Evolutionary conservation across 2,329 filamentous ascomycete species (phyloP).

Genomic region (Trichocomaceae sp.): DNA sequence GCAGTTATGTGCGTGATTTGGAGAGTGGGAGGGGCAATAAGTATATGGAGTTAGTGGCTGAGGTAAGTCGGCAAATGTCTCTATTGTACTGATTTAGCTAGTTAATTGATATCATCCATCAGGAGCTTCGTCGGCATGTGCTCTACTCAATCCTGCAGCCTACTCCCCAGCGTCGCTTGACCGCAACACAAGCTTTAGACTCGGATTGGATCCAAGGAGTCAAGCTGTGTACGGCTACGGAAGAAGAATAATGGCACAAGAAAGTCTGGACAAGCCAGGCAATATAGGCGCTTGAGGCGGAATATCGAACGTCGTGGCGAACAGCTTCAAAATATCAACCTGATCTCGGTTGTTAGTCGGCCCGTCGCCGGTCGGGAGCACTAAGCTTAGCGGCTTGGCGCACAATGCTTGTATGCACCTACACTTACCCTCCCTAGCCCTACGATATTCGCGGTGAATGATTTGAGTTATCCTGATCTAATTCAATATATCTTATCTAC

Average conservation of each 20-base stretch:
- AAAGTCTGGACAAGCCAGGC: no score
- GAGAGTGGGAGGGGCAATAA: conserved; percentile 19
- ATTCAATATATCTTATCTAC: not conserved
- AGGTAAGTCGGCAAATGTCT: not conserved
- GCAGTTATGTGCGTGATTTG: conserved; percentile 24
- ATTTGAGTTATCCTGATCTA: not conserved
- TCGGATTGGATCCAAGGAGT: conserved; percentile 23
- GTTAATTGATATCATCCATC: not conserved
- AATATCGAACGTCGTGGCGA: no score
- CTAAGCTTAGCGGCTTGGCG: no score
- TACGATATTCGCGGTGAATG: no score
- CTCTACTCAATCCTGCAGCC: conserved; percentile 29
- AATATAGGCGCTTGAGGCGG: no score
- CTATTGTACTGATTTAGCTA: not conserved
- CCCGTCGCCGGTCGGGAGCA: no score
- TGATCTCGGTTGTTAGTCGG: no score
- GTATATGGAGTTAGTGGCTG: not conserved
- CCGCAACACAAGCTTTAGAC: conserved; percentile 17
- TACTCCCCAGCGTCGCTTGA: conserved; percentile 19
- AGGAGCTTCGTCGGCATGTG: conserved; percentile 20
- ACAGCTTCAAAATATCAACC: no score
- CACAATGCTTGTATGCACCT: no score
- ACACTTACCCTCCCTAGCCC: no score
- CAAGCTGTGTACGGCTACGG: not conserved
- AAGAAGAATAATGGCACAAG: no score